A percentile compares a stretch with the other conserved stretches of the same genome.
These are phyloP conservation scores for Evernia prunastri DNA, from an alignment of 495 filamentous ascomycete species.

Conservation along the genomic window DNA sequence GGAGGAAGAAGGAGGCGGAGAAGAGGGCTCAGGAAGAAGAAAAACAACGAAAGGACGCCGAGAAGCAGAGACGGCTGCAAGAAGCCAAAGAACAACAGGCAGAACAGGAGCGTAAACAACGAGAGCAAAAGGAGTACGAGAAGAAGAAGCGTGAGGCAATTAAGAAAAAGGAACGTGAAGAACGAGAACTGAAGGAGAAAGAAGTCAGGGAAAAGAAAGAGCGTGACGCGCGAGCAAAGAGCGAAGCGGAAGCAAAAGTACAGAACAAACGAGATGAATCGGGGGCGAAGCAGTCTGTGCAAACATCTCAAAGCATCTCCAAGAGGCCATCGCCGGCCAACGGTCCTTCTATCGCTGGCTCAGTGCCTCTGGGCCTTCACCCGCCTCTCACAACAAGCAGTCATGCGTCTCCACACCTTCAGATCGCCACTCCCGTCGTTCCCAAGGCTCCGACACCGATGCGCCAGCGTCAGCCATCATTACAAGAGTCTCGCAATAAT, in stretches of 20 bases:
- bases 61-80: conserved; percentile 66
- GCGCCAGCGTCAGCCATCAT: conserved; percentile 68
- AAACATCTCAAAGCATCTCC: conserved; percentile 19
- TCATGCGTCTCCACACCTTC: conserved; percentile 69
- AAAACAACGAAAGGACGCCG: conserved; percentile 67
- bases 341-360: conserved; percentile 40
- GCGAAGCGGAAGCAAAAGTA: conserved; percentile 44
- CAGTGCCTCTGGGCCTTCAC: conserved; percentile 51
- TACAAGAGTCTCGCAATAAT: conserved; percentile 68
- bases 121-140: conserved; percentile 67
- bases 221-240: conserved; percentile 47
- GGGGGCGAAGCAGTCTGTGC: conserved; percentile 14
- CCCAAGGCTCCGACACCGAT: conserved; percentile 78
- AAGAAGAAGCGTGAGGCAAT: conserved; percentile 60
- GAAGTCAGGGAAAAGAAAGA: conserved; percentile 56
- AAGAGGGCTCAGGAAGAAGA: conserved; percentile 87
- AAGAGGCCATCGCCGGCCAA: conserved; percentile 33
- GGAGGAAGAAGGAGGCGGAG: conserved; percentile 88
- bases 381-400: conserved; percentile 38
- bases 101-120: conserved; percentile 64
- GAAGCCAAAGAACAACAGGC: conserved; percentile 80
- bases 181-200: conserved; percentile 65
- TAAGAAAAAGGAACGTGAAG: conserved; percentile 60
- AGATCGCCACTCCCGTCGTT: conserved; percentile 70
- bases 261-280: conserved; percentile 39